These are phyloP conservation scores for Bromus sterilis DNA, from an alignment of 176 grass and related monocot genomes.

Conservation along the genomic window DNA sequence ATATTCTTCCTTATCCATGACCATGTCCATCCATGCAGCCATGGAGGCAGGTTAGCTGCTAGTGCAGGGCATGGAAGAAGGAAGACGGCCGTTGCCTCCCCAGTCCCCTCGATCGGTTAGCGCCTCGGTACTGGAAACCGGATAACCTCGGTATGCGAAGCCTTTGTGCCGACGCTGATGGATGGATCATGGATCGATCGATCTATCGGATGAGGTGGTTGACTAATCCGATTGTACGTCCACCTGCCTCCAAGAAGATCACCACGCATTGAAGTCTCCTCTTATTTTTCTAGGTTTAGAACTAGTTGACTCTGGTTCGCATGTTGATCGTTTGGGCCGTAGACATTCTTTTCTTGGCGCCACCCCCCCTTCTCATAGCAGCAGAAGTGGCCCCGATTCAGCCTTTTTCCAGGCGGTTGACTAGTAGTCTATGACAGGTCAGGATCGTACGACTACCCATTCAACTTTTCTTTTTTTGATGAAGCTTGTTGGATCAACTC, in stretches of 20 bases:
- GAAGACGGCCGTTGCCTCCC: not conserved
- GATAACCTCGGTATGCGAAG: slow-evolving; percentile 34
- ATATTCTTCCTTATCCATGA: slow-evolving; percentile 31
- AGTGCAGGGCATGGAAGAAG: not conserved
- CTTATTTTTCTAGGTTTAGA: not conserved
- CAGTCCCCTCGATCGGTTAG: slow-evolving; percentile 11
- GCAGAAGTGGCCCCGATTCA: not conserved
- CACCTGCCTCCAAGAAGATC: not conserved
- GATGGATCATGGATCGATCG: not conserved
- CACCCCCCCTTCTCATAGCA: not conserved
- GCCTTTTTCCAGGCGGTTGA: not conserved
- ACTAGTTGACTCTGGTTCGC: not conserved
- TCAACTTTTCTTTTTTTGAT: too few relatives aligned
- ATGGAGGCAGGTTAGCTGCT: not conserved
- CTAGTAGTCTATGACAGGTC: too few relatives aligned
- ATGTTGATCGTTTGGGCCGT: not conserved
- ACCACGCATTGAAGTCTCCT: not conserved
- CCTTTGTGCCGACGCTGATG: not conserved
- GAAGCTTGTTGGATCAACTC: too few relatives aligned
- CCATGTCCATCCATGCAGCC: not conserved
- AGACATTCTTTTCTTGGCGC: not conserved
- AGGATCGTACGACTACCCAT: too few relatives aligned
- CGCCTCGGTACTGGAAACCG: slow-evolving; percentile 19
- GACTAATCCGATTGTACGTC: not conserved
- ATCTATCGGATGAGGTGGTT: not conserved